Evolutionary conservation across 768 basidiomycete species (phyloP).

Genomic region (Suillus luteus): DNA sequence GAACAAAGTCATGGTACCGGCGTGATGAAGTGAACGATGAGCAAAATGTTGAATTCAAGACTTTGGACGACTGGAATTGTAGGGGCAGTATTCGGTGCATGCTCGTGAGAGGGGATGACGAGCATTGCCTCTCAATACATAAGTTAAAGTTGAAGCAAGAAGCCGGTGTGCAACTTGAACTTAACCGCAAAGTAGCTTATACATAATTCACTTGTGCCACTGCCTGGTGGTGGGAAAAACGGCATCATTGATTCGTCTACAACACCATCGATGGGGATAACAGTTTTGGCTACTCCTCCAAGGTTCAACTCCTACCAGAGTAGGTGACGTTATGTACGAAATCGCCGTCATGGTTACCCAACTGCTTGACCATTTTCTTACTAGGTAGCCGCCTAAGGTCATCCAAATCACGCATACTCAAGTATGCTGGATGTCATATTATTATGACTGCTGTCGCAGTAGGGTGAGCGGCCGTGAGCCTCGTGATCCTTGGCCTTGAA

Average conservation of each 20-base stretch:
- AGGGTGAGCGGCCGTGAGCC: too few relatives aligned
- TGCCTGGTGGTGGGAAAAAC: not conserved
- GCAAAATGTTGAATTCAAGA: slow-evolving; percentile 15
- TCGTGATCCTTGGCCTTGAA: not conserved
- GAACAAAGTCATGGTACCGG: slow-evolving; percentile 73
- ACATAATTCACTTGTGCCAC: too few relatives aligned
- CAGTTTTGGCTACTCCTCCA: too few relatives aligned
- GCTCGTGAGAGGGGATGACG: slow-evolving; percentile 24
- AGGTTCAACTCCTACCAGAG: not conserved
- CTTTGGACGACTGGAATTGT: slow-evolving; percentile 25
- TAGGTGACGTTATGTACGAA: not conserved
- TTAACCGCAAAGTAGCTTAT: not conserved
- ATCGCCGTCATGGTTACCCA: slow-evolving; percentile 1
- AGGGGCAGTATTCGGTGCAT: slow-evolving; percentile 32
- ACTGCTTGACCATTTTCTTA: too few relatives aligned
- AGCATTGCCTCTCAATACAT: slow-evolving; percentile 34
- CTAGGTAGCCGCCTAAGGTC: too few relatives aligned
- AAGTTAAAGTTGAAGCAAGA: slow-evolving; percentile 15
- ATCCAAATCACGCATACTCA: too few relatives aligned
- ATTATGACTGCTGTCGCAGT: too few relatives aligned
- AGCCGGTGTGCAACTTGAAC: not conserved
- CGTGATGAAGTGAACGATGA: slow-evolving; percentile 24
- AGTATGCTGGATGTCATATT: too few relatives aligned
- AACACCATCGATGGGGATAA: not conserved
- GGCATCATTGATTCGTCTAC: too few relatives aligned